Conservation (phyloP, 345 rosid species). For the Rhodamnia argentea region DNA sequence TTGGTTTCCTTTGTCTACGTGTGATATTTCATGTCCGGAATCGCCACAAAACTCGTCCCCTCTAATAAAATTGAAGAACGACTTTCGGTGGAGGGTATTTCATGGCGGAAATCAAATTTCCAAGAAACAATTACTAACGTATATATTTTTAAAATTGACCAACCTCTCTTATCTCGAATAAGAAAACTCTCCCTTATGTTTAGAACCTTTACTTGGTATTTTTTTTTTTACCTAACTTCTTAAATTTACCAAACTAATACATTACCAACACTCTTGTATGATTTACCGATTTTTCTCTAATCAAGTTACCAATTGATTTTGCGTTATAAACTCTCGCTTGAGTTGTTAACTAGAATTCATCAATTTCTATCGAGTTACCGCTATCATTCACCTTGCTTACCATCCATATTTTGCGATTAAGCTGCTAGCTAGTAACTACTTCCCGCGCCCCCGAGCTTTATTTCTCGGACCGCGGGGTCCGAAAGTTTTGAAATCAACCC, state of each 20-base stretch:
- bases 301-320: background rate
- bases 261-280: background rate
- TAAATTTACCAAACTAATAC: background rate
- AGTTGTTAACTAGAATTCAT: background rate
- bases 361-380: background rate
- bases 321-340: background rate
- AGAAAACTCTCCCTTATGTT: background rate
- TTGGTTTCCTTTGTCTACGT: too few species aligned
- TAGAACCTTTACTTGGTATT: background rate
- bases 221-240: background rate
- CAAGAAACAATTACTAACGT: background rate
- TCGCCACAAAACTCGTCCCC: too few species aligned
- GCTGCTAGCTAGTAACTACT: background rate
- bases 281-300: background rate
- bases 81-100: too few species aligned
- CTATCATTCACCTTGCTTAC: background rate
- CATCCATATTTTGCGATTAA: background rate
- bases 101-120: too few species aligned
- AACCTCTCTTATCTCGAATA: background rate
- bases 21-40: too few species aligned
- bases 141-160: background rate
- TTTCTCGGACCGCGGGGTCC: background rate
- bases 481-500: background rate
- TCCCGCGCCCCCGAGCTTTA: fast-evolving
- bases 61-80: too few species aligned